Conservation (phyloP, 345 rosid species). For the Boechera divaricarpa region DNA sequence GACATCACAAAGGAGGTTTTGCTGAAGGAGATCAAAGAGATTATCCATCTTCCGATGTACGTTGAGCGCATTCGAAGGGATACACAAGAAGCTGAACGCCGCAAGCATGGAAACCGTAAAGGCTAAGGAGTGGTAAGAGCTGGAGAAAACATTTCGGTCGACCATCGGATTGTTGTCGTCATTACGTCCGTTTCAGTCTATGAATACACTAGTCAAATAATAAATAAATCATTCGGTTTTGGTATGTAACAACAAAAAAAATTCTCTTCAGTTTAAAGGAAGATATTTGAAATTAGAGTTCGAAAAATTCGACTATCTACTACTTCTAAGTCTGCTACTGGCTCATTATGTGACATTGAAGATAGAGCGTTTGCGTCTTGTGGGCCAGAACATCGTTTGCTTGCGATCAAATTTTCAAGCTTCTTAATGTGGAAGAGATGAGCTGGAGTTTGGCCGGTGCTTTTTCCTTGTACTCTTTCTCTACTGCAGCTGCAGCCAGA, state of each 20-base stretch:
- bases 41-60: slow-evolving; percentile 79
- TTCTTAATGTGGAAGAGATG: slow-evolving; percentile 62
- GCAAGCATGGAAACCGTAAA: slow-evolving; percentile 21
- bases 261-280: not conserved
- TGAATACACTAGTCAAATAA: not conserved
- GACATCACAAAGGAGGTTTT: slow-evolving; percentile 80
- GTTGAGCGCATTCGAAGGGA: slow-evolving; percentile 71
- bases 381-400: not conserved
- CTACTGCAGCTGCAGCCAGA: slow-evolving; percentile 63
- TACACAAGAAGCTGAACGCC: slow-evolving; percentile 28
- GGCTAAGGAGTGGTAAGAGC: not conserved
- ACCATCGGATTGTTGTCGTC: no score
- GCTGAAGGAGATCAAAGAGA: slow-evolving; percentile 68
- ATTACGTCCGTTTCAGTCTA: not conserved
- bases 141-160: slow-evolving; percentile 1
- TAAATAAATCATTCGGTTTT: not conserved
- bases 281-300: not conserved
- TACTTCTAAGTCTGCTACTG: not conserved
- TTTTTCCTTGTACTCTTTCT: slow-evolving; percentile 76
- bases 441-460: slow-evolving; percentile 64
- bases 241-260: not conserved
- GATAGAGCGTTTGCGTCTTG: not conserved
- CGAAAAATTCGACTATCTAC: not conserved
- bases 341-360: not conserved
- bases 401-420: slow-evolving; percentile 50